These are phyloP conservation scores for Herpetomonas tarakana DNA, from an alignment of 208 protist species.

Conservation along the genomic window DNA sequence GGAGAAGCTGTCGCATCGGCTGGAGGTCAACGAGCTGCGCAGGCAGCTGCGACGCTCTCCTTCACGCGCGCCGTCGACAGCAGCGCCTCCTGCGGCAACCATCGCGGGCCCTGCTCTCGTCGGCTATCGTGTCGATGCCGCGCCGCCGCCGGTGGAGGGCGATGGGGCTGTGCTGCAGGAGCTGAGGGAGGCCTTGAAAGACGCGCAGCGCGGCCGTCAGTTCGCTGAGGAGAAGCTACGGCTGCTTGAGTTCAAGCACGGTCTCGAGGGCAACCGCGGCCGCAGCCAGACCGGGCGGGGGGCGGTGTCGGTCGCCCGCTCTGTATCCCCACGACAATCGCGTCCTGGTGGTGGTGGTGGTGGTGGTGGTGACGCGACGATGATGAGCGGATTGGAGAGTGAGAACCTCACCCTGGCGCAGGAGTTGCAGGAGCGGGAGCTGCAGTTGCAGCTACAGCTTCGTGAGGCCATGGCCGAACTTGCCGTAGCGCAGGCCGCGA, in stretches of 20 bases:
- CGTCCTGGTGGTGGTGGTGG: too few species aligned
- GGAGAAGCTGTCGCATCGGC: background rate
- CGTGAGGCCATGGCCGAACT: background rate
- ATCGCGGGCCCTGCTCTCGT: background rate
- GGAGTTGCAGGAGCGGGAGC: background rate
- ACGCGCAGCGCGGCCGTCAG: background rate
- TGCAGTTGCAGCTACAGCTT: background rate
- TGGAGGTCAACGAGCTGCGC: background rate
- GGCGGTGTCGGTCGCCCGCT: background rate
- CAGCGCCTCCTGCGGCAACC: background rate
- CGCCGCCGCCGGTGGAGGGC: too few species aligned
- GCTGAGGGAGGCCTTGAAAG: conserved; percentile 2
- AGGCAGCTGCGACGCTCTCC: background rate
- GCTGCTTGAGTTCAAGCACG: conserved; percentile 9
- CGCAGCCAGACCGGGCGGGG: background rate
- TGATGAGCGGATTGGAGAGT: background rate
- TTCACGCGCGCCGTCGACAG: background rate
- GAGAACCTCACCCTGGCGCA: background rate
- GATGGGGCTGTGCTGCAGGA: background rate
- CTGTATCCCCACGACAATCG: too few species aligned
- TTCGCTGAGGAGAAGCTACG: conserved; percentile 12
- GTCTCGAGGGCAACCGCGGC: background rate
- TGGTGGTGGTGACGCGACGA: too few species aligned
- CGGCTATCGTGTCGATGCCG: background rate
- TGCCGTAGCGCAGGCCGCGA: background rate